Conservation (phyloP, 1,284 basidiomycete species). For the Marasmius tenuissimus region DNA sequence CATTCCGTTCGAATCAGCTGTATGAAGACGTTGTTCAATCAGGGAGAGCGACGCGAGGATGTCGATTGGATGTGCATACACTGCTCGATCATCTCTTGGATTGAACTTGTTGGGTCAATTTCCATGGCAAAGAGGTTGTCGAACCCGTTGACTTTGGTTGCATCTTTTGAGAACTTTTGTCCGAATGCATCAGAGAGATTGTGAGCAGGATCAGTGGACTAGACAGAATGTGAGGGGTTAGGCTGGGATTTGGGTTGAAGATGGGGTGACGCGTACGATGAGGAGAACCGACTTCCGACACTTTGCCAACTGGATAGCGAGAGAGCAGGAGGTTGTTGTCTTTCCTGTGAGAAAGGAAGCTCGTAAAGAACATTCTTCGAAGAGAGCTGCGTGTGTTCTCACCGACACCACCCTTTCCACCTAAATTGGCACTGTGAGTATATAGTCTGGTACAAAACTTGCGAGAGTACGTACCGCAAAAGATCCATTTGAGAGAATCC, state of each 20-base stretch:
- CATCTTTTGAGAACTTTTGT: conserved; percentile 99
- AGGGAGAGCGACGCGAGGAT: conserved; percentile 1
- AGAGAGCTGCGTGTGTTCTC: conserved; percentile 31
- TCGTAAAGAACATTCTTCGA: not conserved
- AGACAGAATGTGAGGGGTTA: conserved; percentile 1
- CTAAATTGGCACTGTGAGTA: conserved; percentile 38
- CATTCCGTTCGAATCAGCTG: conserved; percentile 90
- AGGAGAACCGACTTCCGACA: conserved; percentile 89
- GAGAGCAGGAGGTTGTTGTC: conserved; percentile 93
- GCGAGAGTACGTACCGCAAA: conserved; percentile 70
- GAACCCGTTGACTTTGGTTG: conserved; percentile 98
- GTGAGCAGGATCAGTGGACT: conserved; percentile 99
- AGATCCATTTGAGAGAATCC: conserved; percentile 91
- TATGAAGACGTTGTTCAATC: not conserved
- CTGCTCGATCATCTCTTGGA: conserved; percentile 99
- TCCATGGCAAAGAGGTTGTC: conserved; percentile 98
- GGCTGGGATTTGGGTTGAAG: not conserved
- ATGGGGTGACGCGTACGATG: conserved; percentile 65
- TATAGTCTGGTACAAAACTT: conserved; percentile 11
- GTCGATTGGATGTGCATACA: conserved; percentile 51
- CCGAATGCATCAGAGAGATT: conserved; percentile 99
- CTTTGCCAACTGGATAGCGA: conserved; percentile 91
- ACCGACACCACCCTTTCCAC: conserved; percentile 95
- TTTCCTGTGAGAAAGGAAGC: conserved; percentile 59
- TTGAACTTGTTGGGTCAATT: conserved; percentile 95